Base-by-base conservation (phyloP, 1,139 yeast species). In the Hansenula lynferdii region DNA sequence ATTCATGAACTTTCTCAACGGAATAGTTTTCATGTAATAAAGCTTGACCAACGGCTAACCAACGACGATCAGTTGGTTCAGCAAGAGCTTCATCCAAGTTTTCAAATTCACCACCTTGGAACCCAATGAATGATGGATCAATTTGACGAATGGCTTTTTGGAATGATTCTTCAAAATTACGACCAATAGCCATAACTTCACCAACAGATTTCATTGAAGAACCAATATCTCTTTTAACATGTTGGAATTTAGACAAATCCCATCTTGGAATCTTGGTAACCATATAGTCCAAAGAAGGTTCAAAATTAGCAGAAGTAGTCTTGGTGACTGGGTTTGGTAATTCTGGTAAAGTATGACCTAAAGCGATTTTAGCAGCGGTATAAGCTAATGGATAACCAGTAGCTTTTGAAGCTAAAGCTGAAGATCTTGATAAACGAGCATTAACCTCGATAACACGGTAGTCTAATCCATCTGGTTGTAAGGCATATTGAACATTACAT, bases 161-260 rank as follows among this genome's bases (percentile, higher is more conserved):
- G 75, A 92, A 83, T 14, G 97, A 85, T 67, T 92, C 98, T 69
- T 92, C 98, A 60, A 90, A 92, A 54, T 80, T 92, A 69, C 98
- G 83, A 57, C 98, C 98, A 60, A 92, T 92, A 40, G 97, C 95
- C 98, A 92, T 92, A 44, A 92, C 98, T 67, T 92, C 98, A 64
- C 98, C 98, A 42, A 92, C 98, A 34, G 97, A 90, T 67, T 92
- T 92, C 98, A 92, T 92, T 36, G 97, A 81, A 22, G 96, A 86
- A 34, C 96, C 96, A 60, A 90, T 84, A 53, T 84, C 89, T 62
- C 95, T 80, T 62, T 86, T 83, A 45, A 90, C 97, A 59, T 87
- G 95, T 63, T 86, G 94, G 72, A 92, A 92, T 72, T 92, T 92
- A 48, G 92, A 69, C 64, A 92, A 72, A 71, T 92, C 98, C 98